These are phyloP conservation scores for Zygoascus sp. DNA, from an alignment of 1,139 yeast genomes.

Conservation along the genomic window DNA sequence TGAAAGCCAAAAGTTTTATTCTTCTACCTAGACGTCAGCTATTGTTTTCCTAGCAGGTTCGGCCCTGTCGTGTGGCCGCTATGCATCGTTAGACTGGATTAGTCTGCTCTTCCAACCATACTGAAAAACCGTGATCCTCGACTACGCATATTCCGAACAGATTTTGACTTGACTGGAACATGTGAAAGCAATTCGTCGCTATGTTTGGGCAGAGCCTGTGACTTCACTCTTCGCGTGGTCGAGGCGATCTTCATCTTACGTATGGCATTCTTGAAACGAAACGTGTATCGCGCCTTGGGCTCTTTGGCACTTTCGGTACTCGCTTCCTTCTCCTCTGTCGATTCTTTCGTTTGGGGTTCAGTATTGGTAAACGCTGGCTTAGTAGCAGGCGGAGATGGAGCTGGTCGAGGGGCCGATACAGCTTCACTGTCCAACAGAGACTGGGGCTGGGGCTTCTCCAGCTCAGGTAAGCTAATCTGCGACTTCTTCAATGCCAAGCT, in stretches of 20 bases:
- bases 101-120: background rate
- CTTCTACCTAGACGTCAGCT: too few species aligned
- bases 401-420: too few species aligned
- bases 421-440: too few species aligned
- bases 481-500: too few species aligned
- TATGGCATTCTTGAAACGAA: conserved; percentile 5
- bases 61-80: background rate
- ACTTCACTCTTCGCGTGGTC: background rate
- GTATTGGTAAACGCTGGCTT: background rate
- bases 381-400: background rate
- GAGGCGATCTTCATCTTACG: conserved; percentile 5
- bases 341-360: background rate
- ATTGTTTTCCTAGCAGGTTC: too few species aligned
- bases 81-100: background rate
- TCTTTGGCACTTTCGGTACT: background rate
- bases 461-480: too few species aligned
- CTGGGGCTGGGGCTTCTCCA: too few species aligned
- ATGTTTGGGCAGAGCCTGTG: background rate
- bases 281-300: background rate
- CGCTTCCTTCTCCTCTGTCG: background rate
- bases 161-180: background rate
- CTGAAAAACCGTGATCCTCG: too few species aligned
- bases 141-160: too few species aligned
- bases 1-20: too few species aligned
- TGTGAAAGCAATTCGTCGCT: background rate